phyloP scores from a whole-genome alignment of 2,329 filamentous ascomycete genomes.

The Apiospora phragmitis region DNA sequence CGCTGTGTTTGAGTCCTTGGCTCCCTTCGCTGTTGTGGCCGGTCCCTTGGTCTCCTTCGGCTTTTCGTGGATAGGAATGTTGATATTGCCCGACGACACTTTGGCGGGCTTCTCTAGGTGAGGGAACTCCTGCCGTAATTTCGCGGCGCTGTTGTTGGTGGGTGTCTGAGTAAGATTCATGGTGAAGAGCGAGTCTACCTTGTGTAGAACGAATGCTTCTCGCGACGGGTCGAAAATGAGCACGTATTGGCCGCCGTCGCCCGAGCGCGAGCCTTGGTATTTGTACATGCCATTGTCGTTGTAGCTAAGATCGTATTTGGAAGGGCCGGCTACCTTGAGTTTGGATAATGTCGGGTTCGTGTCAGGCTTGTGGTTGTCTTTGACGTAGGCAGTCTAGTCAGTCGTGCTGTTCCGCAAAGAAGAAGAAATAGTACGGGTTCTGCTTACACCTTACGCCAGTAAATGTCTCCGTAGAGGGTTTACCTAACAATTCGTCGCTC shows the following conservation, averaged over 20 bases:
- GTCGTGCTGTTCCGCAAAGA: not conserved
- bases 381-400: not conserved
- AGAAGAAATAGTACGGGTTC: not conserved
- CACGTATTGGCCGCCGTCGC: slow-evolving; percentile 59
- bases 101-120: slow-evolving; percentile 52
- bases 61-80: slow-evolving; percentile 18
- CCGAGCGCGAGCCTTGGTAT: slow-evolving; percentile 60
- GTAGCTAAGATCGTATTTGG: slow-evolving; percentile 55
- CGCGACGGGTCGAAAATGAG: slow-evolving; percentile 75
- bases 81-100: slow-evolving; percentile 13
- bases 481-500: slow-evolving; percentile 61
- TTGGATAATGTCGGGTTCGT: slow-evolving; percentile 50
- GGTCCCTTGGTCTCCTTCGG: slow-evolving; percentile 20
- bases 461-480: slow-evolving; percentile 57
- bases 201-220: slow-evolving; percentile 80
- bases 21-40: not conserved
- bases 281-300: slow-evolving; percentile 59
- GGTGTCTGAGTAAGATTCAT: slow-evolving; percentile 81
- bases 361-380: slow-evolving; percentile 64
- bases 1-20: not conserved
- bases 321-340: slow-evolving; percentile 50
- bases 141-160: slow-evolving; percentile 61
- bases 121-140: slow-evolving; percentile 65
- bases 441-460: slow-evolving; percentile 61
- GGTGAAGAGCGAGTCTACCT: slow-evolving; percentile 77